Evolutionary conservation across 176 grass and related monocot species (phyloP), one percentile per base, ranked within the genome.

Genomic region (Saccharum spontaneum): DNA sequence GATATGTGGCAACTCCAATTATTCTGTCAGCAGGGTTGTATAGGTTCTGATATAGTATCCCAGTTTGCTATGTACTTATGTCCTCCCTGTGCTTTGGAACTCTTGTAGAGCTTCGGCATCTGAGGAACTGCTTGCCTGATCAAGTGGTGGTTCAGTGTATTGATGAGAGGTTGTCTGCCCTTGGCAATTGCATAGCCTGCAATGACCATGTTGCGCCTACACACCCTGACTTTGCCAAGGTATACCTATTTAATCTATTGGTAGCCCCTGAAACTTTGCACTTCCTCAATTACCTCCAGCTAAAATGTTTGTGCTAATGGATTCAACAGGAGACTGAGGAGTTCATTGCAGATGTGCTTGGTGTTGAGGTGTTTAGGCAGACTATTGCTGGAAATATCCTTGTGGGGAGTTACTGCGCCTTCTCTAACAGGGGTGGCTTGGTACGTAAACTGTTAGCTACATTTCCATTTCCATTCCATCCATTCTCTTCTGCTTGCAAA

Each of bases 181-280:
- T 99, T 34, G 97, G 97, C 36, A 99, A 99, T 61, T 99, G 97
- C 44, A 64, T 99, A 43, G 71, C 94, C 80, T 99, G 93, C 64
- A 99, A 99, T 62, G 97, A 99, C 75, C 97, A 99, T 94, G 97
- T 99, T 69, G 97, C 94, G n/a, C 91, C 96, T 61, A 99, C 97
- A 77, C 97, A 99, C 72, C 97, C 97, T 82, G 97, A 99, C 77
- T 90, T 99, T 24, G 91, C 96, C 73, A 95, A 86, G 79, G 97
- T 99, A 88, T 41, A n/a, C 18, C 52, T 30, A 13, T 49, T 7
- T 64, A 18, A 82, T 74, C 30, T 61, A 10, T 8, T 63, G 62
- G 24, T 43, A 15, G 33, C 69, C 37, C 20, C 3, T 68, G 31
- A 54, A 37, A 22, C 30, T 69, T 7, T 75, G 48, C 5, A 10